phyloP scores from a whole-genome alignment of 495 filamentous ascomycete genomes.

The Astrothelium subdiscretum region DNA sequence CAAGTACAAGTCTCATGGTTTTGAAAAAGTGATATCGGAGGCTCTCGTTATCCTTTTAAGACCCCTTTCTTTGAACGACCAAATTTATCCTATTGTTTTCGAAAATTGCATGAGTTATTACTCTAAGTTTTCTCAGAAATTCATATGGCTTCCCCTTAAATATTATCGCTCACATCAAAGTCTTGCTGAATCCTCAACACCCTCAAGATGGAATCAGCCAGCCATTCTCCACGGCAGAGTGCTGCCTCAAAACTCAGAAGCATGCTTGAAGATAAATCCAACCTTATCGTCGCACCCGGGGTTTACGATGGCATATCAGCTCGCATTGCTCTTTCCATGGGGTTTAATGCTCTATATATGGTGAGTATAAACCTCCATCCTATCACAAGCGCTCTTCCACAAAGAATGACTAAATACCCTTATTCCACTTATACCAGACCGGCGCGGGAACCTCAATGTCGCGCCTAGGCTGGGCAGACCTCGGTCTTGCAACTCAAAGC shows the following conservation, averaged over 20 bases:
- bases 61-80: no score
- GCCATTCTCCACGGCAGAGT: neutral
- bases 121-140: no score
- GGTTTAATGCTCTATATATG: slow-evolving; percentile 57
- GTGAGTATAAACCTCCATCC: slow-evolving; percentile 25
- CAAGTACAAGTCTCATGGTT: no score
- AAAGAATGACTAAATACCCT: no score
- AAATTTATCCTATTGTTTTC: no score
- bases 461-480: slow-evolving; percentile 14
- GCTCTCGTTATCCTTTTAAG: no score
- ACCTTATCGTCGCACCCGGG: slow-evolving; percentile 44
- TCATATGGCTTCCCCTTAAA: no score
- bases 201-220: neutral
- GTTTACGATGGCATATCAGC: slow-evolving; percentile 61
- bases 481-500: slow-evolving; percentile 13
- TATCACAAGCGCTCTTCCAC: neutral
- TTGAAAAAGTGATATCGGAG: no score
- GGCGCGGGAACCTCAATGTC: slow-evolving; percentile 18
- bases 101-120: no score
- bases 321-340: slow-evolving; percentile 48
- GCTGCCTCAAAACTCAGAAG: neutral
- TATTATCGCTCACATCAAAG: no score
- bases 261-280: slow-evolving; percentile 19
- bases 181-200: neutral
- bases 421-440: slow-evolving; percentile 3